Conservation (phyloP, 768 basidiomycete species). For the Cystofilobasidium bisporidii region DNA sequence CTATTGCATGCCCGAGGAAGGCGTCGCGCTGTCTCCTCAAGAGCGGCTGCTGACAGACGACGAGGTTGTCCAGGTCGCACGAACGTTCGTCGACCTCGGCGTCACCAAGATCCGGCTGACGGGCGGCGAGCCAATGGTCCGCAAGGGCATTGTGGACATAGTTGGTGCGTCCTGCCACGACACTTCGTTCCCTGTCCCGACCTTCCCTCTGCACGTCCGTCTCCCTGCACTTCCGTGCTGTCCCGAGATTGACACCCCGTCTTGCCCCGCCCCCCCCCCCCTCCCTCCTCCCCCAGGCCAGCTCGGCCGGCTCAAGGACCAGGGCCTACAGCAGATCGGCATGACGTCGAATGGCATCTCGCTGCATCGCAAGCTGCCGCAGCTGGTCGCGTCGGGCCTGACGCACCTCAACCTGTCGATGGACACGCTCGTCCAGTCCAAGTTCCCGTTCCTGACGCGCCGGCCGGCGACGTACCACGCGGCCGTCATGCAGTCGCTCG, state of each 20-base stretch:
- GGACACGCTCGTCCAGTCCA: constrained; percentile 75
- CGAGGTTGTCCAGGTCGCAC: constrained; percentile 63
- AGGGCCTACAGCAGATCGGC: constrained; percentile 63
- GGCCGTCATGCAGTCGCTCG: constrained; percentile 59
- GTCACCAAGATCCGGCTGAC: constrained; percentile 81
- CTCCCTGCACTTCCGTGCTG: too few relatives aligned
- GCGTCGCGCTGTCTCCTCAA: constrained; percentile 62
- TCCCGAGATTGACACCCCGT: too few relatives aligned
- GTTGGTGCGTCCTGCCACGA: constrained; percentile 57
- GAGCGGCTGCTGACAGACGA: constrained; percentile 62
- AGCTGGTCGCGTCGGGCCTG: constrained; percentile 59
- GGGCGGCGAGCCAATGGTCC: constrained; percentile 76
- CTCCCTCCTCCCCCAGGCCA: constrained; percentile 43
- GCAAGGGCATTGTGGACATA: constrained; percentile 62
- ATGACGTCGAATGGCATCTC: constrained; percentile 80
- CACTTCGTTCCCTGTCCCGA: too few relatives aligned
- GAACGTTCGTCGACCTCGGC: constrained; percentile 68
- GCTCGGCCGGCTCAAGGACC: constrained; percentile 52
- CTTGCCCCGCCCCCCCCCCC: background rate
- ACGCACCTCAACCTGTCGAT: constrained; percentile 60
- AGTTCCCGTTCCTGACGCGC: constrained; percentile 78
- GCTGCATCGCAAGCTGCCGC: constrained; percentile 59
- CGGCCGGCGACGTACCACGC: constrained; percentile 53
- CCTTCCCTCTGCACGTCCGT: too few relatives aligned
- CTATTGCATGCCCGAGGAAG: constrained; percentile 82